Evolutionary conservation across 805 yeast species (phyloP).

Genomic region (Jamesozyma piceae): DNA sequence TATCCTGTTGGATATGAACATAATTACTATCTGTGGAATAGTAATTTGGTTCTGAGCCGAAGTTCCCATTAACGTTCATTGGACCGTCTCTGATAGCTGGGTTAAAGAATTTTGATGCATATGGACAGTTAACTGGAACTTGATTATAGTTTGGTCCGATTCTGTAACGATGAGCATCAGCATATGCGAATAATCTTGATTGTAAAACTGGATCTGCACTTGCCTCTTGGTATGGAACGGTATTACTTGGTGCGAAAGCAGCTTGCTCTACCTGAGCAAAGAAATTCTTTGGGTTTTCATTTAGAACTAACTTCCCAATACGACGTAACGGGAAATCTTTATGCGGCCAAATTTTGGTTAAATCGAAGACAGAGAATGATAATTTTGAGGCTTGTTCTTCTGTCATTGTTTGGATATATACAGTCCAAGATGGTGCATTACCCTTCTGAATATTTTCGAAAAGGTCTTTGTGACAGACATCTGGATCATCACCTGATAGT

Average conservation of each 20-base stretch:
- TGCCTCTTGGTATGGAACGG: slow-evolving; percentile 77
- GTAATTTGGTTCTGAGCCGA: slow-evolving; percentile 72
- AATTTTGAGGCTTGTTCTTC: slow-evolving; percentile 64
- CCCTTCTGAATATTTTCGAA: slow-evolving; percentile 71
- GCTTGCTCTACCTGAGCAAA: slow-evolving; percentile 84
- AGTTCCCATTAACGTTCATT: slow-evolving; percentile 59
- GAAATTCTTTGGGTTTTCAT: slow-evolving; percentile 78
- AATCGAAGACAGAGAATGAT: slow-evolving; percentile 77
- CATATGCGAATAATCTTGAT: slow-evolving; percentile 71
- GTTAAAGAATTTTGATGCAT: slow-evolving; percentile 43
- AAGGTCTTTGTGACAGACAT: slow-evolving; percentile 70
- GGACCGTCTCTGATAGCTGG: slow-evolving; percentile 82
- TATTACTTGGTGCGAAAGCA: slow-evolving; percentile 77
- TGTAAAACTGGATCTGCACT: slow-evolving; percentile 80
- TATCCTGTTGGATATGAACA: slow-evolving; percentile 22
- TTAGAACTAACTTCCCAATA: slow-evolving; percentile 69
- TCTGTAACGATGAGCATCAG: slow-evolving; percentile 81
- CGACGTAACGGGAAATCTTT: slow-evolving; percentile 75
- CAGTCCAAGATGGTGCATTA: slow-evolving; percentile 76
- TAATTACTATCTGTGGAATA: slow-evolving; percentile 40
- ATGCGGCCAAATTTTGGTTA: slow-evolving; percentile 92
- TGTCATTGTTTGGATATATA: slow-evolving; percentile 80
- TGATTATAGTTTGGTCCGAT: slow-evolving; percentile 65
- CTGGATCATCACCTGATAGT: slow-evolving; percentile 71
- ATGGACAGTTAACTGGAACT: slow-evolving; percentile 86